These are phyloP conservation scores for Epichloe typhina DNA, from an alignment of 2,329 filamentous ascomycete species.

Conservation along the genomic window DNA sequence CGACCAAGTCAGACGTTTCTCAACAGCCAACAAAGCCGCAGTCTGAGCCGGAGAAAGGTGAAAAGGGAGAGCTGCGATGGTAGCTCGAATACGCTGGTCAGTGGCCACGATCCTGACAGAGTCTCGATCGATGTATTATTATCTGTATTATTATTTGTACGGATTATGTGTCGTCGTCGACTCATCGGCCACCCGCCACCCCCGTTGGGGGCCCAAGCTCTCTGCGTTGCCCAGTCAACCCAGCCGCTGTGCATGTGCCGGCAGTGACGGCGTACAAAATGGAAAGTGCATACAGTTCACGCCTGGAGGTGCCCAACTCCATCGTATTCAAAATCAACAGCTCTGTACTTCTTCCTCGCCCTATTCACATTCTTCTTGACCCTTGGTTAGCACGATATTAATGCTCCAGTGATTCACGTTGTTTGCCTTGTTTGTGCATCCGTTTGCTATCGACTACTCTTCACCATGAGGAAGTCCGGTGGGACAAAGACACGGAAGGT, in stretches of 20 bases:
- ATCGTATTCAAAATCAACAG: conserved; percentile 4
- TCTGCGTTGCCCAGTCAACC: conserved; percentile 14
- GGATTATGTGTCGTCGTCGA: too few relatives aligned
- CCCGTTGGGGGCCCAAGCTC: neutral
- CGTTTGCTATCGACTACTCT: neutral
- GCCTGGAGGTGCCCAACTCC: conserved; percentile 2
- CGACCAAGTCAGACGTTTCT: conserved; percentile 8
- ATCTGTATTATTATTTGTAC: neutral
- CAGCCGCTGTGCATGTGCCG: neutral
- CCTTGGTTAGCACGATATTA: neutral
- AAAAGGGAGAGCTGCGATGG: conserved; percentile 26
- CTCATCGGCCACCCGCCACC: neutral
- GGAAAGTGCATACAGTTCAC: conserved; percentile 1
- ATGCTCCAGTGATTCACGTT: neutral
- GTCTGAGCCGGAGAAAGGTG: conserved; percentile 18
- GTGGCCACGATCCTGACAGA: neutral
- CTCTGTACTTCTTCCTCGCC: neutral
- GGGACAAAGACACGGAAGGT: conserved; percentile 35
- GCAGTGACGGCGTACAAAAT: conserved; percentile 7
- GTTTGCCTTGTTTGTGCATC: neutral
- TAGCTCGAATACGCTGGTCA: conserved; percentile 8
- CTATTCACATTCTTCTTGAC: neutral
- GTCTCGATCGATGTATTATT: neutral
- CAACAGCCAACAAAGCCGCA: conserved; percentile 8
- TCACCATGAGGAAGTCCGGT: conserved; percentile 17